Evolutionary conservation across 1,284 basidiomycete species (phyloP).

Genomic region (Naganishia albida): DNA sequence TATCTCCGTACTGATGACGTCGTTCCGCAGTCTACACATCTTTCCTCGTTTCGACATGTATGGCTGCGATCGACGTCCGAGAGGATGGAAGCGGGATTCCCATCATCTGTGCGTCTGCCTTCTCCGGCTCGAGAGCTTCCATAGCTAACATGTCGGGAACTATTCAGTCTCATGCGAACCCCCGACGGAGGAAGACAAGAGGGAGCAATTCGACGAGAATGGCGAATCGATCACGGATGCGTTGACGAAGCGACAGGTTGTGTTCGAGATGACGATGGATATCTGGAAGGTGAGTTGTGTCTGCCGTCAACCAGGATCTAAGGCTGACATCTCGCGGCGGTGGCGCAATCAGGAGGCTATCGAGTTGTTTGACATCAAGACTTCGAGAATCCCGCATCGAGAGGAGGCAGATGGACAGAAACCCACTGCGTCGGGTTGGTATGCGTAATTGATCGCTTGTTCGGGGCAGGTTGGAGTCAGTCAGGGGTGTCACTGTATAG

Average conservation of each 20-base stretch:
- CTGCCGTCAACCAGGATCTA: neutral
- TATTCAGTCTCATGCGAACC: conserved; percentile 5
- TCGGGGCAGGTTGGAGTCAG: neutral
- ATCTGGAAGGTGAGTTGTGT: conserved; percentile 51
- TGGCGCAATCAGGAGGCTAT: conserved; percentile 50
- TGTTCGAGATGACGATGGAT: conserved; percentile 57
- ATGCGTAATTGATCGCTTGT: conserved; percentile 19
- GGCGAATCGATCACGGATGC: conserved; percentile 38
- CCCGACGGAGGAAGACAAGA: conserved; percentile 1
- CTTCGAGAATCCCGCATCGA: conserved; percentile 54
- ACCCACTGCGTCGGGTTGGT: conserved; percentile 26
- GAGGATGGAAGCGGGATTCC: conserved; percentile 46
- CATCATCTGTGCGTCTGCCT: conserved; percentile 51
- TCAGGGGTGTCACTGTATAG: neutral
- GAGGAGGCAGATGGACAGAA: conserved; percentile 10
- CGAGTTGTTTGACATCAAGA: conserved; percentile 53
- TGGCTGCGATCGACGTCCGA: conserved; percentile 47
- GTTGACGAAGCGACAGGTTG: conserved; percentile 54
- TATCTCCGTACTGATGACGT: no score
- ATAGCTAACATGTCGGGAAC: neutral
- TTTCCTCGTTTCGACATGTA: conserved; percentile 59
- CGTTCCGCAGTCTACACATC: conserved; percentile 53
- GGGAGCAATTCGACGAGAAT: neutral
- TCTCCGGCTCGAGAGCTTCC: neutral
- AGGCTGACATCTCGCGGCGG: neutral